Conservation (phyloP, 1,284 basidiomycete genomes). For the Cutaneotrichosporon daszewskae region DNA sequence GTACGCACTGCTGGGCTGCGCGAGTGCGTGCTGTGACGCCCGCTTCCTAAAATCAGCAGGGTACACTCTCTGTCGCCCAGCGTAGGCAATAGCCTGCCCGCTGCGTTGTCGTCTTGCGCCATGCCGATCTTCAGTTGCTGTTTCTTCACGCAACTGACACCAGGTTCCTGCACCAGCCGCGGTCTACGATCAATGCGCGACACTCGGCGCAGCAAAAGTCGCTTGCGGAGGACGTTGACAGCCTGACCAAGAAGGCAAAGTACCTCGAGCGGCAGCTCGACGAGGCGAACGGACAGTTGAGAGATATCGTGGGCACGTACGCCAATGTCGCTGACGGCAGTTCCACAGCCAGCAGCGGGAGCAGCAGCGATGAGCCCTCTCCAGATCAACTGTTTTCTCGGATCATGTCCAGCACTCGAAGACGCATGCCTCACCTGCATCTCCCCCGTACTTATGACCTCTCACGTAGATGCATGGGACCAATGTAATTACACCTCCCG, state of each 20-base stretch:
- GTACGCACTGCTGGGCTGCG: no score
- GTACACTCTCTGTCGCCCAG: no score
- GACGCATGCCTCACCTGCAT: not conserved
- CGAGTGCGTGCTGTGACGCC: no score
- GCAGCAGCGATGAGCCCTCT: no score
- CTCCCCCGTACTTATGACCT: no score
- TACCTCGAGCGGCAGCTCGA: slow-evolving; percentile 86
- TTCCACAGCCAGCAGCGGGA: slow-evolving; percentile 43
- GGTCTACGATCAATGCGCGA: slow-evolving; percentile 67
- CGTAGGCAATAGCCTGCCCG: no score
- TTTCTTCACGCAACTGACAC: no score
- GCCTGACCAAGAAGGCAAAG: slow-evolving; percentile 67
- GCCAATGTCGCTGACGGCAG: slow-evolving; percentile 20
- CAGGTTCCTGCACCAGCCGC: slow-evolving; percentile 86
- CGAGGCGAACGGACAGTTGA: slow-evolving; percentile 75
- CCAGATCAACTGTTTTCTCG: no score
- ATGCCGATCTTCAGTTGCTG: no score
- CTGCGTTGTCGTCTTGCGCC: no score
- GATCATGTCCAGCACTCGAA: not conserved
- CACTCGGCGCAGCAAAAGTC: slow-evolving; percentile 71
- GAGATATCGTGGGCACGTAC: slow-evolving; percentile 65
- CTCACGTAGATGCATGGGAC: slow-evolving; percentile 21
- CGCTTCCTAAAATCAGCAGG: no score
- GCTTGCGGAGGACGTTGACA: slow-evolving; percentile 70
- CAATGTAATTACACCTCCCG: slow-evolving; percentile 13